Conservation (phyloP, 2,329 filamentous ascomycete genomes). For the Sclerotinia nivalis region DNA sequence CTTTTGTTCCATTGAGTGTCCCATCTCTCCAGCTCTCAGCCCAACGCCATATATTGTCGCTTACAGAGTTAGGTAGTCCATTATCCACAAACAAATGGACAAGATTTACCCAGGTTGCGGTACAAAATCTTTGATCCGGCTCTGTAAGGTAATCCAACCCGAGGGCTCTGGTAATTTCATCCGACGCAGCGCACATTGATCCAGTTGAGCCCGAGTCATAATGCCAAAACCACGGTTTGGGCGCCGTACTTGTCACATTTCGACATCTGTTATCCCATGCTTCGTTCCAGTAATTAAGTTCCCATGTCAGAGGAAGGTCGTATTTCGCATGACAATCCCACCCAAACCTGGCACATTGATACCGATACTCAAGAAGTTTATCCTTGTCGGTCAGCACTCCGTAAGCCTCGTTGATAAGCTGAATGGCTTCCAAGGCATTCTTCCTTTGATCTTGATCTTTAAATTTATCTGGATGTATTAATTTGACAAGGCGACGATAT, state of each 20-base stretch:
- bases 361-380: not conserved
- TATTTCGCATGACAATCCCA: not conserved
- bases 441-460: not conserved
- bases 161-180: too few species aligned
- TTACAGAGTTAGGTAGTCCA: not conserved
- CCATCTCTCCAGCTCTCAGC: slow-evolving; percentile 5
- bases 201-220: not conserved
- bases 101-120: slow-evolving; percentile 20
- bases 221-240: slow-evolving; percentile 16
- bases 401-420: slow-evolving; percentile 7
- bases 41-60: slow-evolving; percentile 16
- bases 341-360: too few species aligned
- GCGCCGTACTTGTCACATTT: too few species aligned
- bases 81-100: slow-evolving; percentile 18
- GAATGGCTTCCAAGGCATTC: not conserved
- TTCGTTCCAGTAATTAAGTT: not conserved
- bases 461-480: slow-evolving; percentile 14
- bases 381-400: not conserved
- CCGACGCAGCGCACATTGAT: not conserved
- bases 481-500: not conserved
- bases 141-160: too few species aligned
- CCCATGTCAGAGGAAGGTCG: not conserved
- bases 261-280: not conserved
- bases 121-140: not conserved
- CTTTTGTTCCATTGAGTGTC: too few species aligned